These are phyloP conservation scores for Geotrichum citri-aurantii DNA, from an alignment of 1,139 yeast species.

Conservation along the genomic window DNA sequence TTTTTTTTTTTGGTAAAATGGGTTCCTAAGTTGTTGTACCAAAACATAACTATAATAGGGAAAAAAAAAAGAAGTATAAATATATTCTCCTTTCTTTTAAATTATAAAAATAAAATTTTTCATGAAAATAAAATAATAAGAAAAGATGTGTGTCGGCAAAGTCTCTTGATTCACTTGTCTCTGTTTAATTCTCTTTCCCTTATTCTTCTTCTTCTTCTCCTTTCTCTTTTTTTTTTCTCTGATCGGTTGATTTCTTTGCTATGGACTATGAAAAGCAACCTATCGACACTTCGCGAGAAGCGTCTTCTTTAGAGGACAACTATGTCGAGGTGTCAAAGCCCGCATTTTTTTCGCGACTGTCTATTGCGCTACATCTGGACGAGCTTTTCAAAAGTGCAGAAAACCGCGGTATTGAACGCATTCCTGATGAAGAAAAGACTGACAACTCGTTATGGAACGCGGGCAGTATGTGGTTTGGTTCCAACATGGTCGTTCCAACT, in stretches of 20 bases:
- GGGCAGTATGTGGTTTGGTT: slow-evolving; percentile 90
- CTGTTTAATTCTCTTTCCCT: background rate
- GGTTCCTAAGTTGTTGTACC: background rate
- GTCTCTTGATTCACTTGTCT: background rate
- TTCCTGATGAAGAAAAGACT: slow-evolving; percentile 62
- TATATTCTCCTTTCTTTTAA: background rate
- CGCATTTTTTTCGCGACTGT: background rate
- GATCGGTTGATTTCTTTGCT: background rate
- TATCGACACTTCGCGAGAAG: background rate
- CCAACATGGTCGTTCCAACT: slow-evolving; percentile 83
- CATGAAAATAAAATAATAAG: background rate
- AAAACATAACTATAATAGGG: background rate
- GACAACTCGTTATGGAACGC: slow-evolving; percentile 61
- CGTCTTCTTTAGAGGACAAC: background rate
- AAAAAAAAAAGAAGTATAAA: background rate
- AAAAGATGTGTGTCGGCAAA: background rate
- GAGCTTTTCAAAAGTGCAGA: slow-evolving; percentile 37
- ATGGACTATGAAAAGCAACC: slow-evolving; percentile 8
- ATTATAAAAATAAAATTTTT: background rate
- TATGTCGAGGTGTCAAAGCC: background rate
- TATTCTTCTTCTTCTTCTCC: background rate
- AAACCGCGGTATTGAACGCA: slow-evolving; percentile 61
- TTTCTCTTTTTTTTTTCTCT: background rate
- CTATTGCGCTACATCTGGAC: background rate
- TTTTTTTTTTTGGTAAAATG: background rate